Conservation (phyloP, 768 basidiomycete species). For the Russula virescens region DNA sequence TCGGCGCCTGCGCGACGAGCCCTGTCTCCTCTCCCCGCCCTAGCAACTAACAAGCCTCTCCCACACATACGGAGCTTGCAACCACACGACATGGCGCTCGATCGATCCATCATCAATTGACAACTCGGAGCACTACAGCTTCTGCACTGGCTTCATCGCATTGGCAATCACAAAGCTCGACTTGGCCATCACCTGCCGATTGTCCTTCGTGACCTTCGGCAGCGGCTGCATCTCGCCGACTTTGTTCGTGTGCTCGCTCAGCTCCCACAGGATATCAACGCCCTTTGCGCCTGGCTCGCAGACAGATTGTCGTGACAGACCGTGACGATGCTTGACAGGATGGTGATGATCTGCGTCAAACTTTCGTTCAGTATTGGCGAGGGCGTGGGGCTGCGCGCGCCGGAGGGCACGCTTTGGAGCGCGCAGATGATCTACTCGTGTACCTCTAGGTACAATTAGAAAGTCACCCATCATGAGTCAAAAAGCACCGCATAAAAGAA, state of each 20-base stretch:
- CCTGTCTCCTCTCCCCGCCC: no score
- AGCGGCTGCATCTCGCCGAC: conserved; percentile 84
- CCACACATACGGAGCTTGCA: no score
- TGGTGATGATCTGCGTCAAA: conserved; percentile 94
- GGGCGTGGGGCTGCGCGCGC: conserved; percentile 85
- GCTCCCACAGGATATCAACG: conserved; percentile 68
- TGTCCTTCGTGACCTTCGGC: conserved; percentile 83
- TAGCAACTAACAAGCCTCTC: no score
- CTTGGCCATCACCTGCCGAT: conserved; percentile 91
- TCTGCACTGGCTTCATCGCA: conserved; percentile 90
- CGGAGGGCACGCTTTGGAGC: conserved; percentile 91
- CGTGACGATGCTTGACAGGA: conserved; percentile 95
- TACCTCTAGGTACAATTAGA: conserved; percentile 88
- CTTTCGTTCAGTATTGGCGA: conserved; percentile 85
- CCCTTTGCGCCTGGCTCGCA: conserved; percentile 62
- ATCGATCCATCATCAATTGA: no score
- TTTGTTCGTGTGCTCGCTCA: conserved; percentile 84
- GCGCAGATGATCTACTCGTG: conserved; percentile 93
- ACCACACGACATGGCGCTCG: no score
- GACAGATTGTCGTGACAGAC: conserved; percentile 94
- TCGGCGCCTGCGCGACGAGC: no score
- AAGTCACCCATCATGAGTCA: background rate
- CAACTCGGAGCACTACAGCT: conserved; percentile 38
- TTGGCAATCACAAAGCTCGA: conserved; percentile 96
- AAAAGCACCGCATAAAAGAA: background rate